Percentiles rank a stretch among this genome's conserved stretches.
These are phyloP conservation scores for Piper betle DNA, from an alignment of 164 flowering plant species.

Conservation along the genomic window DNA sequence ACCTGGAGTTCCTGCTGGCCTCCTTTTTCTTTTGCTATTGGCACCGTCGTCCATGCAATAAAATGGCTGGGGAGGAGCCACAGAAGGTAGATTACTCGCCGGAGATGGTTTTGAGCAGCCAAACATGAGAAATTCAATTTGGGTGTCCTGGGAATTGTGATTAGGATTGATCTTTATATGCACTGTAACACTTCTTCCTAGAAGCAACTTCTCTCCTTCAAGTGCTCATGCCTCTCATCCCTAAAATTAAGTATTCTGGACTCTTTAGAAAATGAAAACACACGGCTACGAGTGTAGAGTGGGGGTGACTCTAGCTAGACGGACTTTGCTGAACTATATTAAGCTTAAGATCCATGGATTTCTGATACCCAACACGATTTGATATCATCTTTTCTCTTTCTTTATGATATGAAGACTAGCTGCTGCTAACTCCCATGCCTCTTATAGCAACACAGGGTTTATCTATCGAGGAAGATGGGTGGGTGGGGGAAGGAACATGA, in stretches of 20 bases:
- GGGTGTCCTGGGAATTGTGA: background rate
- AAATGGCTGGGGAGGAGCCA: slow-evolving; percentile 25
- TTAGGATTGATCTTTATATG: background rate
- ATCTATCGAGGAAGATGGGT: slow-evolving; percentile 1
- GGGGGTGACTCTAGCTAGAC: background rate
- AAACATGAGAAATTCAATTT: slow-evolving; percentile 22
- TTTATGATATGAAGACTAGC: background rate
- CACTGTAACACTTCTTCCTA: background rate
- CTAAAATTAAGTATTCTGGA: background rate
- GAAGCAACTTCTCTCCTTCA: background rate
- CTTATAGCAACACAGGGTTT: slow-evolving; percentile 2
- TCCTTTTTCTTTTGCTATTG: slow-evolving; percentile 44
- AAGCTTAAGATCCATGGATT: background rate
- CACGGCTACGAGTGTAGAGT: background rate
- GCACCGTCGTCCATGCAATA: slow-evolving; percentile 34
- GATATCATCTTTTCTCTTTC: background rate
- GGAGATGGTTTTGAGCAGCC: slow-evolving; percentile 6
- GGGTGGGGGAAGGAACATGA: slow-evolving; percentile 8
- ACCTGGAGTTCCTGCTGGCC: slow-evolving; percentile 86
- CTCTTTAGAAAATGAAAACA: too few relatives aligned
- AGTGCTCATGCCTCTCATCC: background rate
- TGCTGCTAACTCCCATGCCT: slow-evolving; percentile 1
- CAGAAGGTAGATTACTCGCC: slow-evolving; percentile 21
- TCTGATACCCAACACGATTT: background rate
- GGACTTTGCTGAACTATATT: slow-evolving; percentile 1